A percentile compares a stretch with the other conserved stretches of the same genome.
These are phyloP conservation scores for Pyracantha coccinea DNA, from an alignment of 331 rosid species.

Conservation along the genomic window DNA sequence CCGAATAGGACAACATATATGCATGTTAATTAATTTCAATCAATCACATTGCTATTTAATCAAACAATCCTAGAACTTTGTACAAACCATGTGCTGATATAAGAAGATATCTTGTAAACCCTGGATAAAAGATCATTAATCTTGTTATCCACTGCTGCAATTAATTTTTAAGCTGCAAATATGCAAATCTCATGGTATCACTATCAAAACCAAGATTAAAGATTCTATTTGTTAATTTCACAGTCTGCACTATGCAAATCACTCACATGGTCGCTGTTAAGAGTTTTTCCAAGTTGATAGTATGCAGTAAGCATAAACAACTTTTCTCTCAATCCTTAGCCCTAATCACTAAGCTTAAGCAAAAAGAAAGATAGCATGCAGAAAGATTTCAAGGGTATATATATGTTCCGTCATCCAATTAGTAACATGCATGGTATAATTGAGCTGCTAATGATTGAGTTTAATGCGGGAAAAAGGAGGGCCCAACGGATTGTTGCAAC, in stretches of 20 bases:
- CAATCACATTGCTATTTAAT: background rate
- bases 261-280: too few relatives aligned
- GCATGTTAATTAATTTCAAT: background rate
- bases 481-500: background rate
- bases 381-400: background rate
- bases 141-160: background rate
- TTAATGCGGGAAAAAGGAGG: background rate
- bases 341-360: background rate
- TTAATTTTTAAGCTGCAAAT: too few relatives aligned
- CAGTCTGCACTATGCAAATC: background rate
- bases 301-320: background rate
- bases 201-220: background rate
- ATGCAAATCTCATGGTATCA: background rate
- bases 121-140: background rate
- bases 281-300: background rate
- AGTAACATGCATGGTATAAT: slow-evolving; percentile 2
- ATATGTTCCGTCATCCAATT: background rate
- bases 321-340: background rate
- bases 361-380: background rate
- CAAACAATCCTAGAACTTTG: background rate
- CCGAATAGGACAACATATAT: background rate
- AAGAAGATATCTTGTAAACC: too few relatives aligned
- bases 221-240: background rate
- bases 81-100: too few relatives aligned
- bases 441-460: background rate